Conservation (phyloP, 2,329 filamentous ascomycete genomes). For the Phoma sp. region DNA sequence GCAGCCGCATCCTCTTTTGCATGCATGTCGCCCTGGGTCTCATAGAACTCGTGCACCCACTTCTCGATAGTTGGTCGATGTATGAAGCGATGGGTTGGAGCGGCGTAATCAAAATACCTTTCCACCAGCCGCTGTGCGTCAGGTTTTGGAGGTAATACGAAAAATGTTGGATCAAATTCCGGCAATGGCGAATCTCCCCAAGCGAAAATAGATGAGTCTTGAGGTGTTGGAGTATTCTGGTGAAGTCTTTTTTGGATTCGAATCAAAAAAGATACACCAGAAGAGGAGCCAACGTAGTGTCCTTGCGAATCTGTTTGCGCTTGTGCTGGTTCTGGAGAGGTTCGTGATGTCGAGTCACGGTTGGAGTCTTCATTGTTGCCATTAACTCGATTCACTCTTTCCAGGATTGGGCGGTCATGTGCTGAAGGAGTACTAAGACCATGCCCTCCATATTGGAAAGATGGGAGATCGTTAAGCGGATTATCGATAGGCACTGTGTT, state of each 20-base stretch:
- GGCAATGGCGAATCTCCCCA: constrained; percentile 60
- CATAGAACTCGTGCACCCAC: constrained; percentile 57
- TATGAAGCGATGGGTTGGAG: constrained; percentile 66
- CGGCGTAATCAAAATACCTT: constrained; percentile 67
- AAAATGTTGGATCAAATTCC: constrained; percentile 54
- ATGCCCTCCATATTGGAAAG: constrained; percentile 10
- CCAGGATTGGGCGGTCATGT: constrained; percentile 27
- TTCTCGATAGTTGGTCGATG: constrained; percentile 61
- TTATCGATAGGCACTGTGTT: constrained; percentile 21
- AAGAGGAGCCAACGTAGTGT: constrained; percentile 58
- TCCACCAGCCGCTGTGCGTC: constrained; percentile 56
- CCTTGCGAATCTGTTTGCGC: constrained; percentile 55
- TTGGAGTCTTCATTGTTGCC: constrained; percentile 22
- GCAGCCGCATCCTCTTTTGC: constrained; percentile 51
- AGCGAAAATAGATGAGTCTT: constrained; percentile 57
- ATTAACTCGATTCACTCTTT: constrained; percentile 21
- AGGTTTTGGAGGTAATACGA: constrained; percentile 53
- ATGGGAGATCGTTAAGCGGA: constrained; percentile 7
- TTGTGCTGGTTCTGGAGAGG: constrained; percentile 55
- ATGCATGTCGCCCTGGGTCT: constrained; percentile 52
- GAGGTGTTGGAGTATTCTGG: constrained; percentile 44
- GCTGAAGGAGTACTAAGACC: constrained; percentile 14
- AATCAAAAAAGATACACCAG: constrained; percentile 59
- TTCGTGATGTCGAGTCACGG: constrained; percentile 43
- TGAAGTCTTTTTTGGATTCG: constrained; percentile 60